Conservation (phyloP, 768 basidiomycete genomes). For the Leccinum boreale region DNA sequence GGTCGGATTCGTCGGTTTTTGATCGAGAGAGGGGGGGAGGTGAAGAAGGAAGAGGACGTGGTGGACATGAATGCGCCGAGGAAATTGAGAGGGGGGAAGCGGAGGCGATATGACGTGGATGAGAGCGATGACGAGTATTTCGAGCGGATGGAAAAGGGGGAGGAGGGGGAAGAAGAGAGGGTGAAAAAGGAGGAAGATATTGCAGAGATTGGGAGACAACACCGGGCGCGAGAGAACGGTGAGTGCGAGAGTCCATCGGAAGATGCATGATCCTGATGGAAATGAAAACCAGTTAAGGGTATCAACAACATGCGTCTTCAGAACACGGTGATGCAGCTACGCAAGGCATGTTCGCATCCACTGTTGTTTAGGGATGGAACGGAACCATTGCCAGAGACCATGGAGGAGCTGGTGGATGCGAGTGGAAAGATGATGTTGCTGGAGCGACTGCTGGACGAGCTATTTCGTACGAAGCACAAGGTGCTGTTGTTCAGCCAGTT, state of each 20-base stretch:
- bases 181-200: slow-evolving; percentile 42
- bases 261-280: slow-evolving; percentile 2
- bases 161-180: slow-evolving; percentile 40
- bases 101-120: slow-evolving; percentile 53
- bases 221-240: slow-evolving; percentile 61
- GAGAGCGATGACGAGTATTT: slow-evolving; percentile 66
- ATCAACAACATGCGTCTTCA: slow-evolving; percentile 93
- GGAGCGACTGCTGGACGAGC: slow-evolving; percentile 77
- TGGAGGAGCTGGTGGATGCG: slow-evolving; percentile 77
- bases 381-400: slow-evolving; percentile 45
- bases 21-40: slow-evolving; percentile 32
- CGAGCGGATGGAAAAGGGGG: slow-evolving; percentile 51
- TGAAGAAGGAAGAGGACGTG: slow-evolving; percentile 15
- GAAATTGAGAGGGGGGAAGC: slow-evolving; percentile 34
- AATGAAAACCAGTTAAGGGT: slow-evolving; percentile 54
- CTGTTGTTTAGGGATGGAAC: slow-evolving; percentile 65
- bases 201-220: slow-evolving; percentile 52
- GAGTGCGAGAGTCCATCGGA: slow-evolving; percentile 18
- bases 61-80: slow-evolving; percentile 33
- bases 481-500: slow-evolving; percentile 91
- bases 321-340: slow-evolving; percentile 95
- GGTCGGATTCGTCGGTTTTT: slow-evolving; percentile 69
- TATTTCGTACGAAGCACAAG: slow-evolving; percentile 80
- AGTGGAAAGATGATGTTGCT: slow-evolving; percentile 98
- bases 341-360: slow-evolving; percentile 94